Percentiles rank a stretch among this genome's conserved stretches.
Evolutionary conservation across 2,329 filamentous ascomycete genomes (phyloP).

Genomic region (Hymenoscyphus fraxineus): DNA sequence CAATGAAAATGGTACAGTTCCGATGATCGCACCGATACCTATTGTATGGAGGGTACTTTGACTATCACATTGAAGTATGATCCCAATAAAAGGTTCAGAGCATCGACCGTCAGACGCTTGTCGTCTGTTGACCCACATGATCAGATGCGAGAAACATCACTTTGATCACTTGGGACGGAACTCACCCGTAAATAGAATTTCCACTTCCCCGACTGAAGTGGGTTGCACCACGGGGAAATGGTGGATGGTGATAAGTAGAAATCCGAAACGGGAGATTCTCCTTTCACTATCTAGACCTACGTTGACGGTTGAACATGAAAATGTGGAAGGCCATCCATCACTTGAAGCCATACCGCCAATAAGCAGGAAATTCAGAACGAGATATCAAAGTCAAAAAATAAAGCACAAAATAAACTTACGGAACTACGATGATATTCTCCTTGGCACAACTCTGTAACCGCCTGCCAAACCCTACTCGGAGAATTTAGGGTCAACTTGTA

Average conservation of each 20-base stretch:
- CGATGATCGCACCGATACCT: background rate
- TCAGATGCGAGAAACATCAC: background rate
- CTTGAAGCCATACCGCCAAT: background rate
- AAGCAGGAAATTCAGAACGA: background rate
- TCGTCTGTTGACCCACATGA: slow-evolving; percentile 12
- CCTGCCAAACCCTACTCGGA: background rate
- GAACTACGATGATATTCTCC: background rate
- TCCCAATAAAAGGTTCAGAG: slow-evolving; percentile 13
- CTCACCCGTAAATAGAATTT: background rate
- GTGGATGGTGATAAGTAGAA: background rate
- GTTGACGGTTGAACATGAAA: background rate
- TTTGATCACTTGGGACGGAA: background rate
- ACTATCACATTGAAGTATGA: background rate
- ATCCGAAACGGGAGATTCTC: background rate
- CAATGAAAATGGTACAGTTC: too few relatives aligned
- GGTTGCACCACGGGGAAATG: background rate
- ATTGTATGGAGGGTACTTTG: background rate
- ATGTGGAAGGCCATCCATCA: background rate
- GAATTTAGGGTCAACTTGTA: background rate
- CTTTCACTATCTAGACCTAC: background rate
- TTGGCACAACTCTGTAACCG: background rate
- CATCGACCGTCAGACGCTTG: slow-evolving; percentile 10
- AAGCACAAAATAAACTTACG: background rate
- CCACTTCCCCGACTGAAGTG: background rate
- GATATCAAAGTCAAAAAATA: background rate